Conservation (phyloP, 306 rosid genomes). For the Sicyos baderoa region DNA sequence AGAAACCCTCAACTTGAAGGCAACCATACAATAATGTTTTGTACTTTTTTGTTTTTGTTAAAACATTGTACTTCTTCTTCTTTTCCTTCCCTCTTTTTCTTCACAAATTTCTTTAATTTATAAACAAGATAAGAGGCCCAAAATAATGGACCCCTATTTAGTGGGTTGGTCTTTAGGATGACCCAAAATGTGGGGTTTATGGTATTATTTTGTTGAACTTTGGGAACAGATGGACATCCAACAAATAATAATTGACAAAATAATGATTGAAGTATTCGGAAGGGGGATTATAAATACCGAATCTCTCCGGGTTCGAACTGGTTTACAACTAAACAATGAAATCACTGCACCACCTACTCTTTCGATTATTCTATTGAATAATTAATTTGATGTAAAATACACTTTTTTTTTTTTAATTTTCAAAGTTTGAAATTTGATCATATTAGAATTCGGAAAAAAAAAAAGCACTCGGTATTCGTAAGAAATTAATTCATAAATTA, state of each 20-base stretch:
- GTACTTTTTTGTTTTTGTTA: no score
- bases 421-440: no score
- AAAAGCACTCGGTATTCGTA: no score
- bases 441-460: no score
- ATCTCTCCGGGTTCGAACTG: no score
- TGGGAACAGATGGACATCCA: not conserved
- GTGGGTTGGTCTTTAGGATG: slow-evolving; percentile 3
- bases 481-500: no score
- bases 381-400: not conserved
- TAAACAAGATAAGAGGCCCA: not conserved
- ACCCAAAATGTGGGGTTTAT: not conserved
- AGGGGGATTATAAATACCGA: no score
- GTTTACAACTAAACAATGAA: no score
- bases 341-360: no score
- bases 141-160: not conserved
- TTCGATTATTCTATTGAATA: not conserved
- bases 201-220: not conserved
- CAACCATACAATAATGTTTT: not conserved
- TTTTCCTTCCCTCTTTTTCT: not conserved
- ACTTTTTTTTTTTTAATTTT: no score
- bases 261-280: not conserved
- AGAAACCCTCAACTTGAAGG: not conserved
- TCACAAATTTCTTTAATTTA: not conserved
- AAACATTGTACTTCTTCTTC: not conserved
- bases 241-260: not conserved